phyloP scores from a whole-genome alignment of 1,284 basidiomycete species.

The Cystobasidium slooffiae region DNA sequence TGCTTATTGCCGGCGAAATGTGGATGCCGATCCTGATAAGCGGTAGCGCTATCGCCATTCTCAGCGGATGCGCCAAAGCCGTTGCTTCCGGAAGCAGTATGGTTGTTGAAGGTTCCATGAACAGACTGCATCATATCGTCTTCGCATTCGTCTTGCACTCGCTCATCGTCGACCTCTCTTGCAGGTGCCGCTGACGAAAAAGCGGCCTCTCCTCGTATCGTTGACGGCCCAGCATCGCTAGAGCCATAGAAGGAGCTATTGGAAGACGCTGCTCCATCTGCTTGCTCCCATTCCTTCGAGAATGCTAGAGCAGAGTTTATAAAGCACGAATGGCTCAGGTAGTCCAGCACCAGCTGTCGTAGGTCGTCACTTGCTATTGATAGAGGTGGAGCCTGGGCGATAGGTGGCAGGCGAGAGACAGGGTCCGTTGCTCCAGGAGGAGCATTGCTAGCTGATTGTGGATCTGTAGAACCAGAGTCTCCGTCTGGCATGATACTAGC shows the following conservation, averaged over 20 bases:
- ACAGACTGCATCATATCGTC: slow-evolving; percentile 30
- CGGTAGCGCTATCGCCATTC: slow-evolving; percentile 3
- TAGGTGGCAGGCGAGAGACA: slow-evolving; percentile 16
- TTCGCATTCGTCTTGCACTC: background rate
- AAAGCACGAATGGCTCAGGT: slow-evolving; percentile 35
- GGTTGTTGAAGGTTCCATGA: slow-evolving; percentile 1
- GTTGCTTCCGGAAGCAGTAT: background rate
- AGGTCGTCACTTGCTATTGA: slow-evolving; percentile 27
- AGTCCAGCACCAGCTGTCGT: slow-evolving; percentile 40
- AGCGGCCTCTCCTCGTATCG: background rate
- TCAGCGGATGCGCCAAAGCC: background rate
- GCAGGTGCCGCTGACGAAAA: slow-evolving; percentile 5
- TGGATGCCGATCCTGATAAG: slow-evolving; percentile 17
- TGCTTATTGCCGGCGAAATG: background rate
- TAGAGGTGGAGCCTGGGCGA: slow-evolving; percentile 25
- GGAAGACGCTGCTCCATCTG: background rate
- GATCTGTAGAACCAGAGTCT: slow-evolving; percentile 1
- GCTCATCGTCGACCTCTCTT: slow-evolving; percentile 9
- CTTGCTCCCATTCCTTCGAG: slow-evolving; percentile 32
- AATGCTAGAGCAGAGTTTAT: slow-evolving; percentile 39
- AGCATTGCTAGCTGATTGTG: background rate
- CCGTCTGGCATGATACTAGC: slow-evolving; percentile 28
- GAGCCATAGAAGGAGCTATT: background rate
- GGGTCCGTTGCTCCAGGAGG: background rate
- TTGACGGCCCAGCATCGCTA: background rate